Conservation (phyloP, 164 flowering plant genomes). For the Vitis rotundifolia region DNA sequence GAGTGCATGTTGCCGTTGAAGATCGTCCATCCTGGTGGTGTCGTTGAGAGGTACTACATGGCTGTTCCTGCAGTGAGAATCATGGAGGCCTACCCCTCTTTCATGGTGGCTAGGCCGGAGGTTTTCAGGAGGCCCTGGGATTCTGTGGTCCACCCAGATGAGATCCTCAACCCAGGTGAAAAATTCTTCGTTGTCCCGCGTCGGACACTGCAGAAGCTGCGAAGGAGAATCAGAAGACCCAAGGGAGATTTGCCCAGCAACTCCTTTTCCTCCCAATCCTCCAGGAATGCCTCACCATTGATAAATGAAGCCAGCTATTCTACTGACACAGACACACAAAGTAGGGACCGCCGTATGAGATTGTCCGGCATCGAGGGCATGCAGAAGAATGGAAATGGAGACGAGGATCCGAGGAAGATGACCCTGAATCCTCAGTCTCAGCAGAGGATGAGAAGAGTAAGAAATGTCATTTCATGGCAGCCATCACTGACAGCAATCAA, state of each 20-base stretch:
- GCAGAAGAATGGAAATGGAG: neutral
- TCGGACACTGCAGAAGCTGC: slow-evolving; percentile 41
- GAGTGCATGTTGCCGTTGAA: slow-evolving; percentile 21
- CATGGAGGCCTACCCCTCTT: slow-evolving; percentile 51
- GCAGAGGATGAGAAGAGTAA: slow-evolving; percentile 6
- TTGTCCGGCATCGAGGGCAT: slow-evolving; percentile 18
- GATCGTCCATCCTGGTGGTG: slow-evolving; percentile 53
- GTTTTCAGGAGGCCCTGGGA: slow-evolving; percentile 54
- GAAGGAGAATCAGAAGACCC: slow-evolving; percentile 19
- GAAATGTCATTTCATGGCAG: slow-evolving; percentile 19
- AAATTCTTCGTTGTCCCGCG: slow-evolving; percentile 41
- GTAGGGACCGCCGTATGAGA: neutral
- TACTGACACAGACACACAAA: no score
- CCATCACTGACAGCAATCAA: slow-evolving; percentile 23
- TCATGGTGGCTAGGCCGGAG: slow-evolving; percentile 36
- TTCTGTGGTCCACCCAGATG: slow-evolving; percentile 39
- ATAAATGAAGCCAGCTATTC: neutral
- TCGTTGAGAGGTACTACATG: slow-evolving; percentile 44
- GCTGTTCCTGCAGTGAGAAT: slow-evolving; percentile 45
- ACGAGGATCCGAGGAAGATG: neutral
- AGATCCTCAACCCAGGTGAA: slow-evolving; percentile 47
- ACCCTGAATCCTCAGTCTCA: neutral
- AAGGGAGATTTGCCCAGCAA: neutral
- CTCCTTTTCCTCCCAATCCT: slow-evolving; percentile 5
- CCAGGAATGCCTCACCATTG: neutral